Percentiles rank a stretch among this genome's conserved stretches.
phyloP scores from a whole-genome alignment of 768 basidiomycete genomes.

The Suillus tomentosus region DNA sequence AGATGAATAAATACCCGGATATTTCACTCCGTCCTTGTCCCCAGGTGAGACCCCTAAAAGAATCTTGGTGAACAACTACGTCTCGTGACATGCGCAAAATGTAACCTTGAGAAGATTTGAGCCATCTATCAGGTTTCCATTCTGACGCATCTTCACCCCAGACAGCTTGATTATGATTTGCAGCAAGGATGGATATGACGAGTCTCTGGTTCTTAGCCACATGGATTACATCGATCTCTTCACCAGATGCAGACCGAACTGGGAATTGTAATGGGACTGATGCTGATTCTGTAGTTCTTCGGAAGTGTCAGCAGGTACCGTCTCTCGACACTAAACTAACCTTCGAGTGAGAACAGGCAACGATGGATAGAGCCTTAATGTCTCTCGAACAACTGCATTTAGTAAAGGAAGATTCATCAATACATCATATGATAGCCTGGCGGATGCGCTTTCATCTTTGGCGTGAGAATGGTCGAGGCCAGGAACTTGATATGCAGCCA shows the following conservation, averaged over 20 bases:
- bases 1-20: constrained; percentile 47
- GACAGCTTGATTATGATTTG: constrained; percentile 43
- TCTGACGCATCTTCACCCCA: constrained; percentile 45
- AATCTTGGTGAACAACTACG: neutral
- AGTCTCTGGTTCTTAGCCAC: constrained; percentile 45
- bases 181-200: constrained; percentile 43
- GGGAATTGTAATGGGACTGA: constrained; percentile 36
- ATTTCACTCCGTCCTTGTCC: constrained; percentile 18
- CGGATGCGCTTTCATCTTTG: constrained; percentile 23
- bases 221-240: constrained; percentile 28
- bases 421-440: constrained; percentile 40
- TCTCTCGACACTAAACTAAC: constrained; percentile 25
- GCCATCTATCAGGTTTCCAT: constrained; percentile 53
- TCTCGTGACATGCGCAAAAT: neutral
- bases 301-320: constrained; percentile 7
- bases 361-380: constrained; percentile 44
- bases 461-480: constrained; percentile 16
- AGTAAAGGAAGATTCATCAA: constrained; percentile 38
- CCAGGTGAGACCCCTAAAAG: constrained; percentile 5
- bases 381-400: constrained; percentile 44
- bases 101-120: constrained; percentile 20
- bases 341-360: constrained; percentile 42
- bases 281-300: constrained; percentile 40
- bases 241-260: constrained; percentile 16
- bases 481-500: neutral